A percentile compares a stretch with the other conserved stretches of the same genome.
phyloP scores from a whole-genome alignment of 176 grass and related monocot genomes.

The Rhipidocladum racemiflorum region DNA sequence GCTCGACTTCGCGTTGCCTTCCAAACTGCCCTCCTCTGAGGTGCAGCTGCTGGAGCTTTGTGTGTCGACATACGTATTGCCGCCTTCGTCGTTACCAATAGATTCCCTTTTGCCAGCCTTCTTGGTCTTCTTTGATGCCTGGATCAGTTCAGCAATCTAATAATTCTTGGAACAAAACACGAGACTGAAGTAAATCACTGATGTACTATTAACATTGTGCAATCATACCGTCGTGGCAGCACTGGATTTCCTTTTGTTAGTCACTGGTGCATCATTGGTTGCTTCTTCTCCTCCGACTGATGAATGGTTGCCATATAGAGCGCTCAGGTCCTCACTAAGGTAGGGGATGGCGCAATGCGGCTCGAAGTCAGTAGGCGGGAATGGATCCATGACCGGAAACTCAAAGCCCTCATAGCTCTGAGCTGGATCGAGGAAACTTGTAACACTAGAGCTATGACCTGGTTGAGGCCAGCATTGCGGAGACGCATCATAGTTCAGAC shows the following conservation, averaged over 20 bases:
- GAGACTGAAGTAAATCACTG: not conserved
- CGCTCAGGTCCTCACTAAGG: constrained; percentile 19
- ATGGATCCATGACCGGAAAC: constrained; percentile 27
- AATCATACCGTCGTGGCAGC: constrained; percentile 40
- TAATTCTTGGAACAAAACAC: constrained; percentile 18
- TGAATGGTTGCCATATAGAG: constrained; percentile 25
- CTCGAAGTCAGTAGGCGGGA: not conserved
- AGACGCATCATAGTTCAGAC: constrained; percentile 37
- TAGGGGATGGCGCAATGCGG: constrained; percentile 29
- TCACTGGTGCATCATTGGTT: constrained; percentile 15
- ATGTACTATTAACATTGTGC: not conserved
- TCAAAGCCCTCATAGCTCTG: constrained; percentile 45
- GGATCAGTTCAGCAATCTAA: constrained; percentile 14
- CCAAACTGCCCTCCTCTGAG: constrained; percentile 57
- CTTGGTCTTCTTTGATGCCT: constrained; percentile 59
- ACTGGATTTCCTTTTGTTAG: constrained; percentile 56
- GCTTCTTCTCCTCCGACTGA: constrained; percentile 44
- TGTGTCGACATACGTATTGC: constrained; percentile 25
- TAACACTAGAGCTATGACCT: constrained; percentile 21
- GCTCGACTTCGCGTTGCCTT: constrained; percentile 37
- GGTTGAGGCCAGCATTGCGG: constrained; percentile 46
- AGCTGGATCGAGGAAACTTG: constrained; percentile 42
- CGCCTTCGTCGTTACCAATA: constrained; percentile 24
- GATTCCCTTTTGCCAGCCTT: constrained; percentile 35
- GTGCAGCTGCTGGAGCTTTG: constrained; percentile 77